Evolutionary conservation across 23 red algal genomes (phyloP).

Genomic region (Gracilariopsis chorda): DNA sequence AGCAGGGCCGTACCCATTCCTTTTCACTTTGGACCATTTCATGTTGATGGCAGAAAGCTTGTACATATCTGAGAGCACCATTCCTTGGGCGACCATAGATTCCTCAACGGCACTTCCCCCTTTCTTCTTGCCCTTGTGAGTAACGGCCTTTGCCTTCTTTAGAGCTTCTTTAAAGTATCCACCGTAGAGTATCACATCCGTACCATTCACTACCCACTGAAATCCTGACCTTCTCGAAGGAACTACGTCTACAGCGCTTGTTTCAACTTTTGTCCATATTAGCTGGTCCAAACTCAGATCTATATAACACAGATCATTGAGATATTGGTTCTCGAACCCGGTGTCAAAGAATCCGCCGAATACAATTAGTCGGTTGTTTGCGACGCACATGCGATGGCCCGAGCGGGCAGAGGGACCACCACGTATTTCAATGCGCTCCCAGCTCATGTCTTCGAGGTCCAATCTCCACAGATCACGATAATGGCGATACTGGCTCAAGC

Average conservation of each 20-base stretch:
- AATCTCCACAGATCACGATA: slow-evolving; percentile 79
- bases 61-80: slow-evolving; percentile 56
- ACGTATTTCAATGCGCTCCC: slow-evolving; percentile 73
- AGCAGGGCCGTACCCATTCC: slow-evolving; percentile 64
- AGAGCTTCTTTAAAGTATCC: slow-evolving; percentile 66
- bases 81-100: slow-evolving; percentile 56
- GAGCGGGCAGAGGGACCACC: slow-evolving; percentile 71
- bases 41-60: slow-evolving; percentile 42
- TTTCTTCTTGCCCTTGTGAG: slow-evolving; percentile 76
- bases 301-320: slow-evolving; percentile 73
- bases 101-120: slow-evolving; percentile 57
- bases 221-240: slow-evolving; percentile 65
- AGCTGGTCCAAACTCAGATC: slow-evolving; percentile 70
- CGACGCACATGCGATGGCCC: slow-evolving; percentile 64
- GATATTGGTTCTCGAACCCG: slow-evolving; percentile 60
- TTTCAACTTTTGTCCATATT: slow-evolving; percentile 68
- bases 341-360: slow-evolving; percentile 79
- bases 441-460: slow-evolving; percentile 68
- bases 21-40: slow-evolving; percentile 77
- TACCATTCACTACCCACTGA: slow-evolving; percentile 64
- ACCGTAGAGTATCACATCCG: slow-evolving; percentile 61
- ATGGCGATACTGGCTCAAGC: slow-evolving; percentile 65
- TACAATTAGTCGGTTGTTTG: slow-evolving; percentile 40
- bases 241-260: slow-evolving; percentile 43
- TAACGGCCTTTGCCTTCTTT: slow-evolving; percentile 30